Percentiles rank a stretch among this genome's conserved stretches.
Evolutionary conservation across 352 stramenopile genomes (phyloP).

Genomic region (Globisporangium ultimum): DNA sequence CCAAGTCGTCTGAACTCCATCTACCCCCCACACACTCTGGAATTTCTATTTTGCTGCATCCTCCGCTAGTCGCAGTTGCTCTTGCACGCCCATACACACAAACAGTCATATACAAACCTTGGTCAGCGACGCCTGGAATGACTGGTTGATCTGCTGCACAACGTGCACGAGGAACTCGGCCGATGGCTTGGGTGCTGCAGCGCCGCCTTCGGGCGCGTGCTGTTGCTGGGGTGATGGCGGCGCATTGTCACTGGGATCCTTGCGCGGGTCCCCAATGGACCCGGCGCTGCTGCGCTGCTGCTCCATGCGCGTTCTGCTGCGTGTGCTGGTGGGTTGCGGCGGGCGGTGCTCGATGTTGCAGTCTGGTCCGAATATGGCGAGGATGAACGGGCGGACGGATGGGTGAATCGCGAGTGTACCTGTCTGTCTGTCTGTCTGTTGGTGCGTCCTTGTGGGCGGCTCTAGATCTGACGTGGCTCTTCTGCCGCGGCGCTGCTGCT

Average conservation of each 20-base stretch:
- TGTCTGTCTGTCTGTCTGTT: neutral
- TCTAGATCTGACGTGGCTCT: slow-evolving; percentile 12
- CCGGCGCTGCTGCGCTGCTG: neutral
- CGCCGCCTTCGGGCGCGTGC: neutral
- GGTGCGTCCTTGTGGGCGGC: neutral
- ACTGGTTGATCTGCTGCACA: slow-evolving; percentile 17
- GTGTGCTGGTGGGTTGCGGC: no score
- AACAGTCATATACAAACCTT: slow-evolving; percentile 12
- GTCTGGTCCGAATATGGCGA: slow-evolving; percentile 1
- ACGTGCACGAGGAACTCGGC: slow-evolving; percentile 23
- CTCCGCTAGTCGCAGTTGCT: no score
- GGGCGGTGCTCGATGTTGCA: neutral
- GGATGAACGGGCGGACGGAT: neutral
- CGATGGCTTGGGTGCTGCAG: neutral
- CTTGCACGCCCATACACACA: neutral
- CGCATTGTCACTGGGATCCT: neutral
- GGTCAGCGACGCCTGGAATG: slow-evolving; percentile 22
- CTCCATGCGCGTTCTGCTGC: neutral
- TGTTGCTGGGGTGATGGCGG: no score
- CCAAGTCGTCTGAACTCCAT: neutral
- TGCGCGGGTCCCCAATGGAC: slow-evolving; percentile 1
- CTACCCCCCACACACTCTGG: no score
- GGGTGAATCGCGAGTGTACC: neutral
- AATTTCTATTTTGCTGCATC: no score
- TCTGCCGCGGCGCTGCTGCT: slow-evolving; percentile 9